Evolutionary conservation across 176 grass and related monocot species (phyloP), one percentile per base, ranked within the genome.

Genomic region (Phyllostachys edulis): DNA sequence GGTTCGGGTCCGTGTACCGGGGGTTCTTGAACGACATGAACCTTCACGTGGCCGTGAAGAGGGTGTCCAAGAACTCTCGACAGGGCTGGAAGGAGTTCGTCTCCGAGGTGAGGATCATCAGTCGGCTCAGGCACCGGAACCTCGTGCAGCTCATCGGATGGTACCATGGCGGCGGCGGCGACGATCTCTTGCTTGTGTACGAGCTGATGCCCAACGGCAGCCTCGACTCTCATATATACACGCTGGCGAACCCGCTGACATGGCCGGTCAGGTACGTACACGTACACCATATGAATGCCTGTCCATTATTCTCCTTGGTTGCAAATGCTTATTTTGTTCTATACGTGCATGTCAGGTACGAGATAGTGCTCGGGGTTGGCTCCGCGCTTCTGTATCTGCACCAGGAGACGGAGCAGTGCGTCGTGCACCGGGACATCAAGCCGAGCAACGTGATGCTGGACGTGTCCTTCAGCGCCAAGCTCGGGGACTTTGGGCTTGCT

Each of bases 81-180:
- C 93, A 94, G 59, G 93, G 93, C 2, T 75, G 68, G 71, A 90
- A 92, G 62, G 87, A 92, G 85, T 92, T 80, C 39, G 74, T 69
- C 69, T 52, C 90, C 0, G 92, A 94, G 87, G 82, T 92, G 15
- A 73, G 7, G 45, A 73, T 90, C 4, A 92, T 94, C 38, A 92
- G 84, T 77, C 82, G 83, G 1, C 65, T 94, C 49, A 67, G 92
- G 7, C 92, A 94, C 70, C 77, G 92, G 17, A 92, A 94, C 54
- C 87, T 94, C 1, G 92, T 92, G 67, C 92, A 92, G 85, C 90
- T 94, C 6, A 82, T 87, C 14, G 92, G 92, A 4, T 90, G 92
- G 92, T 92, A 84, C 85, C 90, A 94, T 41, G 72, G 88, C 34
- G 55, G 29, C 29, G 29, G 11, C 39, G 39, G 39, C 1, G 41